Evolutionary conservation across 2,329 filamentous ascomycete species (phyloP).

Genomic region (Aureobasidium namibiae): DNA sequence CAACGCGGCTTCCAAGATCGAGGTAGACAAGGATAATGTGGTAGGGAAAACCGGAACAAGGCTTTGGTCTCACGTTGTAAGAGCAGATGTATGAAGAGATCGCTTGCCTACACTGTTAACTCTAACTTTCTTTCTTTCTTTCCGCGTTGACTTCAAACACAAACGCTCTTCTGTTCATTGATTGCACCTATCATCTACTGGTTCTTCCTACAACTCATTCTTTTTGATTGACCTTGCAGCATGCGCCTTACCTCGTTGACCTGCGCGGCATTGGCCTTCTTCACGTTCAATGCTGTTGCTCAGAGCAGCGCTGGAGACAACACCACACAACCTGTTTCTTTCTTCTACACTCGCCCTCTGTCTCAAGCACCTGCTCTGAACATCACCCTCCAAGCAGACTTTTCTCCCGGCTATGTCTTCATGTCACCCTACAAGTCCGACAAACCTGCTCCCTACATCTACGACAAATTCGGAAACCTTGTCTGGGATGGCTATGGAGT

Average conservation of each 20-base stretch:
- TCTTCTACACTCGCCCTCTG: constrained; percentile 20
- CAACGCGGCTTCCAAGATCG: not conserved
- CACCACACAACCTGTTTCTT: constrained; percentile 16
- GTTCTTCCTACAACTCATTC: not conserved
- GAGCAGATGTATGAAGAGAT: too few relatives aligned
- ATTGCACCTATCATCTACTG: not conserved
- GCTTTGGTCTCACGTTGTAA: too few relatives aligned
- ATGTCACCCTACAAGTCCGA: constrained; percentile 18
- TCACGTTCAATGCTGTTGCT: not conserved
- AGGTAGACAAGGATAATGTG: not conserved
- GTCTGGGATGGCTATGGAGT: constrained; percentile 34
- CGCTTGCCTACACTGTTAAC: not conserved
- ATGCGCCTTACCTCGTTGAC: not conserved
- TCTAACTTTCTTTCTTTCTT: not conserved
- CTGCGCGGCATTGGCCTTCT: not conserved
- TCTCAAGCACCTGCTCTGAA: constrained; percentile 17
- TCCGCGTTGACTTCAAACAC: not conserved
- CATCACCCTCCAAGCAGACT: constrained; percentile 16
- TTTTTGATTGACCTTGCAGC: not conserved
- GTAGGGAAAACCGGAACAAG: too few relatives aligned
- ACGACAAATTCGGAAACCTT: constrained; percentile 22
- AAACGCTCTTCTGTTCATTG: not conserved
- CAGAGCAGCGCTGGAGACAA: constrained; percentile 6
- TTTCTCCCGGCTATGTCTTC: constrained; percentile 19
- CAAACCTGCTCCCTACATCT: constrained; percentile 20